Percentiles rank a stretch among this genome's conserved stretches.
phyloP scores from a whole-genome alignment of 108 stramenopile genomes.

The Chaetoceros tenuissimus region DNA sequence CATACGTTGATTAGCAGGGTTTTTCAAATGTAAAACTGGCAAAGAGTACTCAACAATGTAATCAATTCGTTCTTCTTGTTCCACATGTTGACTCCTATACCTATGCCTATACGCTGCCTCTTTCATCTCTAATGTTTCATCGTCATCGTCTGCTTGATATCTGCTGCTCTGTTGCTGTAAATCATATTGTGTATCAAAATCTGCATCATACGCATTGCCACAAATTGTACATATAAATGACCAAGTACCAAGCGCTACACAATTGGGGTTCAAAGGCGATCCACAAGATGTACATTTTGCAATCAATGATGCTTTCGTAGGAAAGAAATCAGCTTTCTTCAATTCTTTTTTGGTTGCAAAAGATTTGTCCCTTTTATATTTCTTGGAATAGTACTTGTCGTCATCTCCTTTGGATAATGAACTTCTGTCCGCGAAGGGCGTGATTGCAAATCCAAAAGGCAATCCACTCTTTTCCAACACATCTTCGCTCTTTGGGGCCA shows the following conservation, averaged over 20 bases:
- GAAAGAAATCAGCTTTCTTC: neutral
- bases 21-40: slow-evolving; percentile 1
- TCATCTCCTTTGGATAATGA: neutral
- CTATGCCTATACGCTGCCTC: neutral
- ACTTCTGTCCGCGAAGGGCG: neutral
- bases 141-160: neutral
- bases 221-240: neutral
- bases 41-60: slow-evolving; percentile 1
- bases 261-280: neutral
- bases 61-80: neutral
- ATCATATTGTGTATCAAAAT: neutral
- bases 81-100: neutral
- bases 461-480: neutral
- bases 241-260: neutral
- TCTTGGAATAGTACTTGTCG: neutral
- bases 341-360: neutral
- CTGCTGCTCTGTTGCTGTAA: neutral
- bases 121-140: neutral
- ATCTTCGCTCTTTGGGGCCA: neutral
- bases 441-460: neutral
- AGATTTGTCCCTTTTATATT: neutral
- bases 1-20: neutral
- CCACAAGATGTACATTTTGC: neutral
- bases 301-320: neutral
- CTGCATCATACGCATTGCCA: neutral